These are phyloP conservation scores for Helicocarpus griseus DNA, from an alignment of 2,329 filamentous ascomycete species.

Conservation along the genomic window DNA sequence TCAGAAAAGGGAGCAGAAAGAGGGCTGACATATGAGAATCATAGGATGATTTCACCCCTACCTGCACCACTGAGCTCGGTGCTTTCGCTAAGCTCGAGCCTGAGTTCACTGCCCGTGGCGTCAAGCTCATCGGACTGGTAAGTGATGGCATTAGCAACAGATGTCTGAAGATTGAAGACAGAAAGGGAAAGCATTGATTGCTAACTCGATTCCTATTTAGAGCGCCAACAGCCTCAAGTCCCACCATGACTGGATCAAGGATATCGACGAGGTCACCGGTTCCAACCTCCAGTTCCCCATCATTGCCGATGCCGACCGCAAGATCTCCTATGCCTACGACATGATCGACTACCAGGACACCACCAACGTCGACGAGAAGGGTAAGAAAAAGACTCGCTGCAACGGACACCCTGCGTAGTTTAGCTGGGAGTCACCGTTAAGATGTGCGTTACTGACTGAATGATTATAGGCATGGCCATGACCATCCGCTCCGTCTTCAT, in stretches of 20 bases:
- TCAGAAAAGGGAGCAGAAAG: too few species aligned
- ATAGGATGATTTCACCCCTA: conserved; percentile 70
- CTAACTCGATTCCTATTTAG: conserved; percentile 18
- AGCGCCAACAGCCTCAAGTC: conserved; percentile 73
- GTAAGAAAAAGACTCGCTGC: conserved; percentile 24
- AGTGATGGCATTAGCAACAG: conserved; percentile 8
- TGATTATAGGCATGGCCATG: conserved; percentile 55
- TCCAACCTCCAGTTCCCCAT: conserved; percentile 66
- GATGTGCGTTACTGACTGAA: not conserved
- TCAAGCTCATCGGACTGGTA: conserved; percentile 81
- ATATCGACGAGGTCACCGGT: conserved; percentile 70
- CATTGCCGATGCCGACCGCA: conserved; percentile 69
- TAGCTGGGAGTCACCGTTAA: not conserved
- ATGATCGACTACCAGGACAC: conserved; percentile 77
- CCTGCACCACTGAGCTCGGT: conserved; percentile 91
- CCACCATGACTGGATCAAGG: conserved; percentile 83
- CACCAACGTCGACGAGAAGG: conserved; percentile 71
- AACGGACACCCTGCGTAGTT: not conserved
- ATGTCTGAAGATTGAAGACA: not conserved
- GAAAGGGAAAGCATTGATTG: too few species aligned
- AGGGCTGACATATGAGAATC: too few species aligned
- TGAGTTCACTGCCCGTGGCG: conserved; percentile 76
- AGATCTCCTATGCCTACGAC: conserved; percentile 67
- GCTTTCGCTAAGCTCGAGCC: conserved; percentile 82
- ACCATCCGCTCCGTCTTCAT: conserved; percentile 93